These are phyloP conservation scores for Fusarium devonianum DNA, from an alignment of 2,329 filamentous ascomycete genomes.

Conservation along the genomic window DNA sequence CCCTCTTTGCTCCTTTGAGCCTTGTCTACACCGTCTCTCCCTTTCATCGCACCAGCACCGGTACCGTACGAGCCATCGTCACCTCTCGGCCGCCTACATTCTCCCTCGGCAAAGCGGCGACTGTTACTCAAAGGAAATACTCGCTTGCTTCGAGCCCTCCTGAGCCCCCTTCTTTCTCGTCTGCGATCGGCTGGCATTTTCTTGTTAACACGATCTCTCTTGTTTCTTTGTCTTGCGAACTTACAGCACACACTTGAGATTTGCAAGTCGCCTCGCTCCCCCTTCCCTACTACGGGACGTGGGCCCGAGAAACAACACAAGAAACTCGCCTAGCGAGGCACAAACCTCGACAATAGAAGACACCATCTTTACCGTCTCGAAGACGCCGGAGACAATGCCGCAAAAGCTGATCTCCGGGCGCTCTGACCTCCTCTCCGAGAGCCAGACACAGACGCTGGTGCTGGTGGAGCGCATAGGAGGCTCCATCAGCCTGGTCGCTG, in stretches of 20 bases:
- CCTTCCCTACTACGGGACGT: constrained; percentile 11
- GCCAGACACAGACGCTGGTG: constrained; percentile 53
- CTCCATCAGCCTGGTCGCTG: constrained; percentile 59
- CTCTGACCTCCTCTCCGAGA: constrained; percentile 43
- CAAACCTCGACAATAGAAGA: background rate
- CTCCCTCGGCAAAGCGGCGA: background rate
- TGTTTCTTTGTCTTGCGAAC: background rate
- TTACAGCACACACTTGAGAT: background rate
- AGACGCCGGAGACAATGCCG: constrained; percentile 18
- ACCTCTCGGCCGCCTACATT: constrained; percentile 6
- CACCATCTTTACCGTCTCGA: constrained; percentile 1
- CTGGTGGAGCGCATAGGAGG: constrained; percentile 62
- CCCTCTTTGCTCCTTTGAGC: background rate
- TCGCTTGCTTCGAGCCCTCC: background rate
- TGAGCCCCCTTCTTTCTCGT: constrained; percentile 1
- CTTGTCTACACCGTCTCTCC: background rate
- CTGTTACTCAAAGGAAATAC: constrained; percentile 5
- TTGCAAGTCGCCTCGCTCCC: constrained; percentile 1
- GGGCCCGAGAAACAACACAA: constrained; percentile 6
- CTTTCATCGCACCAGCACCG: constrained; percentile 3
- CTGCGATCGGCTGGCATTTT: background rate
- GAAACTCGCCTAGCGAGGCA: background rate
- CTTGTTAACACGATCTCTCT: background rate
- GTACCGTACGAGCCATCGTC: background rate
- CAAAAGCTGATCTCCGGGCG: constrained; percentile 26